These are phyloP conservation scores for Stemphylium lycopersici DNA, from an alignment of 2,329 filamentous ascomycete genomes.

Conservation along the genomic window DNA sequence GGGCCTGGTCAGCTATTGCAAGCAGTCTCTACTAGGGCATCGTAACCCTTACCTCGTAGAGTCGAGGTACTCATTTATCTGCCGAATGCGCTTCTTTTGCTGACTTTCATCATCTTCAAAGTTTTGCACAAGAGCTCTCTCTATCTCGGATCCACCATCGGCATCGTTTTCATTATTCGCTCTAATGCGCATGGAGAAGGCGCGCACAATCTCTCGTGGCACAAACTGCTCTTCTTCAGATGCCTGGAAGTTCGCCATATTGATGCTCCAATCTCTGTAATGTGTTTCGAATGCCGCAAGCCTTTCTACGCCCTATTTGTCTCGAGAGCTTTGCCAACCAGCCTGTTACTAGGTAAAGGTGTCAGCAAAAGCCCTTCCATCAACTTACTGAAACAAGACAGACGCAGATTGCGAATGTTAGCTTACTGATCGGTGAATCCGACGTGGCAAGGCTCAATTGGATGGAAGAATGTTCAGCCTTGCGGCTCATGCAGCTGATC, in stretches of 20 bases:
- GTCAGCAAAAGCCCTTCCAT: background rate
- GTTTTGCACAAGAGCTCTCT: background rate
- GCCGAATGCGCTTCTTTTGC: background rate
- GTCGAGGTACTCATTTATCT: constrained; percentile 1
- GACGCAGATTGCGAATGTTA: background rate
- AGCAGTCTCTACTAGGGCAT: background rate
- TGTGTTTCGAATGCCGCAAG: background rate
- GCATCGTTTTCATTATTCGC: background rate
- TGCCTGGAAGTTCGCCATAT: background rate
- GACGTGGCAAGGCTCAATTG: background rate
- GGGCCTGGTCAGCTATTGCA: background rate
- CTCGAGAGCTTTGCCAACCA: background rate
- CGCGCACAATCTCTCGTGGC: constrained; percentile 1
- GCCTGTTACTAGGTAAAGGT: background rate
- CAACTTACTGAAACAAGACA: background rate
- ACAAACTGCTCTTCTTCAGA: background rate
- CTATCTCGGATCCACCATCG: background rate
- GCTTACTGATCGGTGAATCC: background rate
- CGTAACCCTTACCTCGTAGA: background rate
- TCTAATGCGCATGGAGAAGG: background rate
- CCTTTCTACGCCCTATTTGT: background rate
- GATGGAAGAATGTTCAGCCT: background rate
- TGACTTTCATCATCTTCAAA: background rate
- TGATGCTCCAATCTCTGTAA: background rate
- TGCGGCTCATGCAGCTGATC: background rate